A percentile compares a stretch with the other conserved stretches of the same genome.
These are phyloP conservation scores for Picea abies DNA, from an alignment of 83 land plant species.

Conservation along the genomic window DNA sequence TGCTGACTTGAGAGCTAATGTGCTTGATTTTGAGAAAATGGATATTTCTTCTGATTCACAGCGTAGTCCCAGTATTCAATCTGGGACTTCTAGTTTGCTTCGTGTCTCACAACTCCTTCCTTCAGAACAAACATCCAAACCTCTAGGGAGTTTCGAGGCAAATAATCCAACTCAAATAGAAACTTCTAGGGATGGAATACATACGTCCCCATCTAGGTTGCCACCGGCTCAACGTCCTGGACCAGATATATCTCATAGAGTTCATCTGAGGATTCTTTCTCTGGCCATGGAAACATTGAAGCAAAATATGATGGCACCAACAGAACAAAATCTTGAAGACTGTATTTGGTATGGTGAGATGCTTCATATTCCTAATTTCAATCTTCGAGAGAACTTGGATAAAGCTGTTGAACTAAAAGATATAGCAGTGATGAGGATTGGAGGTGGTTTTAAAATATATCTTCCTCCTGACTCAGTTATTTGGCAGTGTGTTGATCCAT, in stretches of 20 bases:
- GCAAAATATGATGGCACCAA: slow-evolving; percentile 55
- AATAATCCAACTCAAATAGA: slow-evolving; percentile 14
- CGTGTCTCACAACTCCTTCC: slow-evolving; percentile 21
- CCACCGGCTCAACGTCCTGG: neutral
- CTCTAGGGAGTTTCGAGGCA: slow-evolving; percentile 20
- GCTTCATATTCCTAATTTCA: slow-evolving; percentile 34
- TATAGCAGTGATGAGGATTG: slow-evolving; percentile 33
- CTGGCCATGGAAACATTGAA: slow-evolving; percentile 53
- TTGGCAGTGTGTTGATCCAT: slow-evolving; percentile 61
- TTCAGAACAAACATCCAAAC: slow-evolving; percentile 15
- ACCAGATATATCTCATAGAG: slow-evolving; percentile 26
- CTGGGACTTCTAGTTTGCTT: slow-evolving; percentile 20
- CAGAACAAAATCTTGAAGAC: slow-evolving; percentile 59
- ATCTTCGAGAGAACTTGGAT: slow-evolving; percentile 43
- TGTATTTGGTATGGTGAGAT: slow-evolving; percentile 56
- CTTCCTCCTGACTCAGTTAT: slow-evolving; percentile 40
- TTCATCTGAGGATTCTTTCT: slow-evolving; percentile 43
- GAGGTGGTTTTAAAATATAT: slow-evolving; percentile 39
- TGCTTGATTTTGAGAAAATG: slow-evolving; percentile 8
- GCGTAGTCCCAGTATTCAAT: slow-evolving; percentile 9
- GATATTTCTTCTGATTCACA: slow-evolving; percentile 21
- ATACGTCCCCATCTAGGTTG: neutral
- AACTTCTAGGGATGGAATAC: slow-evolving; percentile 15
- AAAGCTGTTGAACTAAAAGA: slow-evolving; percentile 46
- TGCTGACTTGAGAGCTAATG: slow-evolving; percentile 20